phyloP scores from a whole-genome alignment of 768 basidiomycete species.

The Boletus bicolor region DNA sequence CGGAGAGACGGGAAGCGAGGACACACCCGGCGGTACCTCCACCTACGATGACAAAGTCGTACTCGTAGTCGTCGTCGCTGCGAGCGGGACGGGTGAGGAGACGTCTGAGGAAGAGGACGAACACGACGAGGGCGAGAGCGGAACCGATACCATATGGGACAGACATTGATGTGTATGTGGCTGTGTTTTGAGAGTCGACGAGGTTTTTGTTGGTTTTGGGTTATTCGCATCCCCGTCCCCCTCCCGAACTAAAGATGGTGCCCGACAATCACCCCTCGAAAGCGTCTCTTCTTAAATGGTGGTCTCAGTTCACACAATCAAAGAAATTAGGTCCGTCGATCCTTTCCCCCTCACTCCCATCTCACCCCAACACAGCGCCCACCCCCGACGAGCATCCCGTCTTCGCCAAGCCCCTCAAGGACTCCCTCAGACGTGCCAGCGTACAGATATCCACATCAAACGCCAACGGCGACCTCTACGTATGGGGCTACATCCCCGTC shows the following conservation, averaged over 20 bases:
- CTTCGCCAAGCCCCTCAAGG: conserved; percentile 81
- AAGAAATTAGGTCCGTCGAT: conserved; percentile 39
- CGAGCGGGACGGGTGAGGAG: background rate
- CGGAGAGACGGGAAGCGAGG: conserved; percentile 43
- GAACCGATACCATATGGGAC: no score
- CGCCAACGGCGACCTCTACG: conserved; percentile 75
- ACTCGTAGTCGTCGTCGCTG: conserved; percentile 28
- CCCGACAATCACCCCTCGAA: conserved; percentile 41
- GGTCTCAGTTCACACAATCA: conserved; percentile 67
- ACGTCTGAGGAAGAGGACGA: background rate
- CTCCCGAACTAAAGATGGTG: conserved; percentile 17
- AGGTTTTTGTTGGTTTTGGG: no score
- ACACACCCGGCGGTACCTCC: conserved; percentile 51
- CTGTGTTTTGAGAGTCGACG: conserved; percentile 7
- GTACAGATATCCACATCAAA: conserved; percentile 93
- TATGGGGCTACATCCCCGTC: conserved; percentile 94
- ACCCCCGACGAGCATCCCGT: conserved; percentile 50
- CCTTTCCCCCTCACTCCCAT: no score
- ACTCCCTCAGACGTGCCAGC: conserved; percentile 81
- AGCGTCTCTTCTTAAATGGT: conserved; percentile 75
- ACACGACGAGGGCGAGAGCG: background rate
- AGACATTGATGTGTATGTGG: conserved; percentile 5
- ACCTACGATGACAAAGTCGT: conserved; percentile 52
- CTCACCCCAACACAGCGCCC: conserved; percentile 14
- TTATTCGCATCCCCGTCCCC: no score